Evolutionary conservation across 2,329 filamentous ascomycete genomes (phyloP).

Genomic region (Fusarium tricinctum): DNA sequence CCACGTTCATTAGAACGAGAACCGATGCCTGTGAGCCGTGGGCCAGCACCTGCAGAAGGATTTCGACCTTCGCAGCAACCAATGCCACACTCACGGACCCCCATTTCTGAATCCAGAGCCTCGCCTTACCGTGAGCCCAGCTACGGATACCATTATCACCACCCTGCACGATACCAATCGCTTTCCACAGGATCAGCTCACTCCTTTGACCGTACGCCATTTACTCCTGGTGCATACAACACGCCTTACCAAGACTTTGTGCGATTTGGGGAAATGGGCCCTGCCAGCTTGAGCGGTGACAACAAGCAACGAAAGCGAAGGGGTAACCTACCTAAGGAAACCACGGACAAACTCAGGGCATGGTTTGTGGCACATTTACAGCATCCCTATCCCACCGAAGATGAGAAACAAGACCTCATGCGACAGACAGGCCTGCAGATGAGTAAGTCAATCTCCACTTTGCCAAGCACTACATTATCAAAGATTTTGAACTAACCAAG

Average conservation of each 20-base stretch:
- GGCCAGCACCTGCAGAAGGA: conserved; percentile 55
- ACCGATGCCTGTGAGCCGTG: conserved; percentile 50
- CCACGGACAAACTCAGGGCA: conserved; percentile 82
- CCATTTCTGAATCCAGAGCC: conserved; percentile 52
- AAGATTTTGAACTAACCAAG: conserved; percentile 27
- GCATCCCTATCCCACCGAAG: conserved; percentile 89
- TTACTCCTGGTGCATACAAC: conserved; percentile 58
- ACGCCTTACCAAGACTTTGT: conserved; percentile 60
- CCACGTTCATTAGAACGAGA: conserved; percentile 57
- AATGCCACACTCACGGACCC: conserved; percentile 46
- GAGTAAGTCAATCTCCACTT: conserved; percentile 67
- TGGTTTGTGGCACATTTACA: conserved; percentile 85
- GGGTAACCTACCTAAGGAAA: conserved; percentile 91
- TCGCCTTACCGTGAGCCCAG: conserved; percentile 53
- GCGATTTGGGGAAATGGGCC: conserved; percentile 59
- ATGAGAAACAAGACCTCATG: conserved; percentile 88
- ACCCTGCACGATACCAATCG: conserved; percentile 62
- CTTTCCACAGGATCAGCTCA: conserved; percentile 61
- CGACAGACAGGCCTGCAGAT: conserved; percentile 81
- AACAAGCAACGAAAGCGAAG: conserved; percentile 73
- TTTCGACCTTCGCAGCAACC: conserved; percentile 52
- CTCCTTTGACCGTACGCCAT: conserved; percentile 61
- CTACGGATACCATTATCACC: conserved; percentile 59
- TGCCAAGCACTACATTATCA: background rate
- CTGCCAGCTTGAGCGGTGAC: conserved; percentile 57